These are phyloP conservation scores for Talaromyces islandicus DNA, from an alignment of 2,329 filamentous ascomycete species.

Conservation along the genomic window DNA sequence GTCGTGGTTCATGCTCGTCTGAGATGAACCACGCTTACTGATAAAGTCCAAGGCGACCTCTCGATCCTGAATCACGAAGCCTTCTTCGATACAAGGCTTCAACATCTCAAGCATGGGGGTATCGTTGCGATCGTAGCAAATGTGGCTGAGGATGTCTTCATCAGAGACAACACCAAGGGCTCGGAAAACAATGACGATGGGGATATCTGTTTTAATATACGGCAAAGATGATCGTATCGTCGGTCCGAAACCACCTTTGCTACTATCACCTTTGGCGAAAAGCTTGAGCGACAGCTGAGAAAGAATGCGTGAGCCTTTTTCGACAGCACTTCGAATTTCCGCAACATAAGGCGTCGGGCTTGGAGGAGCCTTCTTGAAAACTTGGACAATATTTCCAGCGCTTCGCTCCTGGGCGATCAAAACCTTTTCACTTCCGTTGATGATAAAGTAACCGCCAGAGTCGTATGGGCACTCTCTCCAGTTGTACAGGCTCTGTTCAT, in stretches of 20 bases:
- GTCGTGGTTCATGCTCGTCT: constrained; percentile 67
- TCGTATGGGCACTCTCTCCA: constrained; percentile 98
- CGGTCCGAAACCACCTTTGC: constrained; percentile 75
- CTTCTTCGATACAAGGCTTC: constrained; percentile 94
- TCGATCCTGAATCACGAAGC: constrained; percentile 90
- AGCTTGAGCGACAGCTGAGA: constrained; percentile 89
- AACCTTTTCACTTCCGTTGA: constrained; percentile 98
- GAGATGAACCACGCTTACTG: constrained; percentile 76
- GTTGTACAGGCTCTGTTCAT: constrained; percentile 79
- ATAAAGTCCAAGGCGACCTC: constrained; percentile 94
- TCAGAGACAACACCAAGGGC: constrained; percentile 94
- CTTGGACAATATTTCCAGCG: constrained; percentile 96
- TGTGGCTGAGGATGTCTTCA: constrained; percentile 95
- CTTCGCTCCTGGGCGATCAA: constrained; percentile 96
- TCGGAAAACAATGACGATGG: constrained; percentile 91
- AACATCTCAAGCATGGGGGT: constrained; percentile 97
- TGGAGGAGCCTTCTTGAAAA: constrained; percentile 95
- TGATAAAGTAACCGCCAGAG: constrained; percentile 97
- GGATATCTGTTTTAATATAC: constrained; percentile 89
- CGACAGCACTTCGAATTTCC: constrained; percentile 91
- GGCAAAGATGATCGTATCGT: constrained; percentile 87
- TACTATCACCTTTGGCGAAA: constrained; percentile 73
- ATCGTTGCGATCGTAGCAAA: constrained; percentile 92
- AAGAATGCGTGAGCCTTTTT: constrained; percentile 91
- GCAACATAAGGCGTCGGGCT: constrained; percentile 89